Percentiles rank a stretch among this genome's conserved stretches.
Evolutionary conservation across 495 filamentous ascomycete genomes (phyloP).

Genomic region (Massariosphaeria phaeospora): DNA sequence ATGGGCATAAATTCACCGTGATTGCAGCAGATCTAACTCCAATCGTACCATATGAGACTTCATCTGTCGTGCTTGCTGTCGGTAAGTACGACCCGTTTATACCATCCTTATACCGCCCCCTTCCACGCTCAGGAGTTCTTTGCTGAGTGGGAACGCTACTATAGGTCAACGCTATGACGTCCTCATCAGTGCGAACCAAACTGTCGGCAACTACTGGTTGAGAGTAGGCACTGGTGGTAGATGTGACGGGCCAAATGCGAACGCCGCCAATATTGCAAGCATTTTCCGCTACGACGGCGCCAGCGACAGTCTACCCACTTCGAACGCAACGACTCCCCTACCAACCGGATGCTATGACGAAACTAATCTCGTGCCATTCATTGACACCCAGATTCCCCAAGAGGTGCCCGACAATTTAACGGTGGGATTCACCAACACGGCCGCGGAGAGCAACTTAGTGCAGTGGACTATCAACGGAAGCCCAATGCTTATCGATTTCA

Average conservation of each 20-base stretch:
- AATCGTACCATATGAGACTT: conserved; percentile 35
- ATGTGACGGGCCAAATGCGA: conserved; percentile 34
- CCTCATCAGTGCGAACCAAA: conserved; percentile 38
- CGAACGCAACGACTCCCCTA: conserved; percentile 13
- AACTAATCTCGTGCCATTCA: conserved; percentile 32
- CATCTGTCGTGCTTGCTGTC: conserved; percentile 34
- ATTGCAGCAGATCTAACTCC: conserved; percentile 41
- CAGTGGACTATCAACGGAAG: conserved; percentile 37
- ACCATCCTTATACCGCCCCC: neutral
- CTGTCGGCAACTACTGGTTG: conserved; percentile 41
- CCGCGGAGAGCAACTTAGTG: conserved; percentile 22
- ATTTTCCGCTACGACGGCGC: conserved; percentile 39
- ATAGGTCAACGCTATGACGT: conserved; percentile 43
- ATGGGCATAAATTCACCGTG: conserved; percentile 37
- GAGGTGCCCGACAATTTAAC: conserved; percentile 13
- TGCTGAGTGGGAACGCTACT: neutral
- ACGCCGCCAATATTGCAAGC: conserved; percentile 30
- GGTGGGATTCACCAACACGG: conserved; percentile 21
- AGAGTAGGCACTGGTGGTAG: conserved; percentile 30
- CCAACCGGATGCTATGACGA: conserved; percentile 35
- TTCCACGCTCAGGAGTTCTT: neutral
- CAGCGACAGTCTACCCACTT: conserved; percentile 28
- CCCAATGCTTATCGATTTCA: conserved; percentile 34
- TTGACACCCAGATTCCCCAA: conserved; percentile 28
- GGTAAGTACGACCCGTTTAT: conserved; percentile 22